These are phyloP conservation scores for Crithidia fasciculata DNA, from an alignment of 208 protist genomes.

Conservation along the genomic window DNA sequence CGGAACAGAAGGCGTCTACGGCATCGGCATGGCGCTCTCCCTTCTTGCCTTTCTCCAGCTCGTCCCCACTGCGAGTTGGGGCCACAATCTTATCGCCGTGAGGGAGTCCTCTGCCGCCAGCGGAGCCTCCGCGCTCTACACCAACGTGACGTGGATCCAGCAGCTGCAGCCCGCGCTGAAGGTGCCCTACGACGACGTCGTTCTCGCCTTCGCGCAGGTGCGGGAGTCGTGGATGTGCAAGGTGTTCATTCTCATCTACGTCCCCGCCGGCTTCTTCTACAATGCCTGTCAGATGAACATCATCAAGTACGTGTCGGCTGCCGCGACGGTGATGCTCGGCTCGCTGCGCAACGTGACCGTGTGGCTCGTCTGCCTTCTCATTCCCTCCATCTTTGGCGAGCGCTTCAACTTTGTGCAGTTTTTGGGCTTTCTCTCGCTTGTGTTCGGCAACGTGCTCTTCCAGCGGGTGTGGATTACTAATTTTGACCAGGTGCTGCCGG, in stretches of 20 bases:
- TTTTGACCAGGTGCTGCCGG: constrained; percentile 55
- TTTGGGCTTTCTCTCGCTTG: constrained; percentile 61
- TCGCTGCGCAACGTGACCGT: constrained; percentile 76
- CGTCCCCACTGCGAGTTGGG: constrained; percentile 55
- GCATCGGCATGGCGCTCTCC: constrained; percentile 65
- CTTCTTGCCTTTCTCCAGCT: constrained; percentile 80
- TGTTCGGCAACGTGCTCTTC: constrained; percentile 74
- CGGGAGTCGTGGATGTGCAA: constrained; percentile 42
- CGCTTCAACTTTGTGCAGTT: constrained; percentile 71
- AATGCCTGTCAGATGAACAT: constrained; percentile 72
- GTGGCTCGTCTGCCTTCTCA: constrained; percentile 63
- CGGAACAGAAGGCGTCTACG: constrained; percentile 91
- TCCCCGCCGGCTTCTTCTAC: constrained; percentile 61
- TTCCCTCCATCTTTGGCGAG: constrained; percentile 71
- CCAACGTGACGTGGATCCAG: constrained; percentile 30
- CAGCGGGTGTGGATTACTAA: constrained; percentile 50
- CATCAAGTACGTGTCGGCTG: constrained; percentile 78
- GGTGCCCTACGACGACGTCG: constrained; percentile 73
- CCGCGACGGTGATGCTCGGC: constrained; percentile 71
- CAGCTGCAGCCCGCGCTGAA: constrained; percentile 28
- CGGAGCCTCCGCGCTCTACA: constrained; percentile 13
- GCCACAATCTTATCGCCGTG: constrained; percentile 42
- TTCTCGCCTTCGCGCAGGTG: constrained; percentile 72
- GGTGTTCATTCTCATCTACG: constrained; percentile 49
- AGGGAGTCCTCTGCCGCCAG: constrained; percentile 16